Base-by-base conservation (phyloP, 768 basidiomycete species). In the Phlebiopsis flavidoalba region DNA sequence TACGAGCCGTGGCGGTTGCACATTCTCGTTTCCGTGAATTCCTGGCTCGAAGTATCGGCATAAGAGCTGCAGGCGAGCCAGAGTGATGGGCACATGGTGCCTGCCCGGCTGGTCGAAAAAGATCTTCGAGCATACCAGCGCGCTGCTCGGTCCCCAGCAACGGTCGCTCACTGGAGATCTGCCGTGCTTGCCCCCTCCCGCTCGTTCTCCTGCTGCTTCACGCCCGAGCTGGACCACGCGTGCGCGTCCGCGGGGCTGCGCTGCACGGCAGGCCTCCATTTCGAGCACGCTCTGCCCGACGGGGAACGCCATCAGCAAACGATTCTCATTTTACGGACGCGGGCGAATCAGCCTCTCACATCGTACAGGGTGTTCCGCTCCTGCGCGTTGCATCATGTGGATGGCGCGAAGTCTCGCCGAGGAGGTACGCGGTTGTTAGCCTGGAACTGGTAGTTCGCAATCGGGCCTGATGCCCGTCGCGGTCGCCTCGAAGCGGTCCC, bases 131-230 rank as follows among this genome's bases (percentile, higher is more conserved):
- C n/a, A n/a, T n/a, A n/a, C n/a, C n/a, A n/a, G n/a, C n/a, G n/a
- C n/a, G n/a, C n/a, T n/a, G n/a, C n/a, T n/a, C n/a, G n/a, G n/a
- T n/a, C n/a, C n/a, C n/a, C n/a, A n/a, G n/a, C n/a, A n/a, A n/a
- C n/a, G n/a, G n/a, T n/a, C n/a, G n/a, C n/a, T n/a, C n/a, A n/a
- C n/a, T n/a, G n/a, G n/a, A n/a, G 46, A 98, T 82, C 4, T n/a
- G 97, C 97, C n/a, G n/a, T n/a, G n/a, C 66, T 93, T 88, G 8
- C 82, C 80, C 82, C 80, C 74, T 99, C 97, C 15, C 95, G 86
- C 72, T 99, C 97, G 71, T 95, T 97, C 74, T 97, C 95, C 73
- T 99, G 97, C 69, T 98, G 97, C 73, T 92, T 95, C 53, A 99
- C 87, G 24, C 97, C n/a, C 97, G 53, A 98, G 86, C 65, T 89